Base-by-base conservation (phyloP, 306 rosid genomes). In the Citrullus amarus region DNA sequence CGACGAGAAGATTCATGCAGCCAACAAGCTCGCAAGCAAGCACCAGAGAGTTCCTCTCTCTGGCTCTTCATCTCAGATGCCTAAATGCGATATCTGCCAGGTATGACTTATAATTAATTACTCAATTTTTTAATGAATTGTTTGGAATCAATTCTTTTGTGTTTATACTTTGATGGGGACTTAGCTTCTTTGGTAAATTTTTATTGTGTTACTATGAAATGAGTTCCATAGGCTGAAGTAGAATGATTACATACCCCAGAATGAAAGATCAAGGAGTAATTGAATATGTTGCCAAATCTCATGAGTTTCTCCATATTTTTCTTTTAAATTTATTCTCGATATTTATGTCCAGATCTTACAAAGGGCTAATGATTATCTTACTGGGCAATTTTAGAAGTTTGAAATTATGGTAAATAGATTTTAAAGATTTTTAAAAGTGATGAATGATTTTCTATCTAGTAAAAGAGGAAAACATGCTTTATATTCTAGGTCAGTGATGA, bases 31-130 rank as follows among this genome's bases (percentile, higher is more conserved):
- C 13, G 99, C 97, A 12, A 82, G 90, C 83, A 92, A 90, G 81
- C 99, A 96, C 84, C 98, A 96, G 85, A 86, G 99, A 58, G 91
- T 96, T 65, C 89, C 93, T 75, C 89, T 96, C 20, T 85, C 89
- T 41, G 66, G 80, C 36, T 88, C 93, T 74, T 83, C 92, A 13
- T 89, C 98, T 65, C 83, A 91, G 51, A 89, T 91, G 94, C 98
- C 98, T 67, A 91, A 90, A 75, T 96, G 98, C 82, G 98, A 96
- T 68, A 91, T 96, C 78, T 96, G 99, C 81, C 97, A 92, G 97
- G 99, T 96, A 38, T 8, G 10, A 28, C 57, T 22, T 65, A 3
- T 25, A 39, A 36, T 55, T 25, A 25, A 25, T 25, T 25, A 25
- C 28, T 25, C 28, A 25, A 25, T 25, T 25, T 25, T 25, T 25